phyloP scores from a whole-genome alignment of 2,329 filamentous ascomycete genomes.

The Aphanoascus verrucosus region DNA sequence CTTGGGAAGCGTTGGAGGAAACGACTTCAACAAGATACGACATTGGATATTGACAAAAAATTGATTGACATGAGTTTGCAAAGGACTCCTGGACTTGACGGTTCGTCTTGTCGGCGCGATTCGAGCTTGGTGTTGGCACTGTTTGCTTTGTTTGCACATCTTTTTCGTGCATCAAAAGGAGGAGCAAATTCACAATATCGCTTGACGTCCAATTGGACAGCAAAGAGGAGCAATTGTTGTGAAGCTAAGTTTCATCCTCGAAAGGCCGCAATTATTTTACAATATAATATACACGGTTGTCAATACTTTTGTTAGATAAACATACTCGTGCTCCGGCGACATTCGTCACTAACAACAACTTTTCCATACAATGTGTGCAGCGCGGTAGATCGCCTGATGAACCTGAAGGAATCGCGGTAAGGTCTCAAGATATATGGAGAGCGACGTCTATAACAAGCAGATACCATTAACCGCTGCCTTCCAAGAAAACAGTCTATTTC shows the following conservation, averaged over 20 bases:
- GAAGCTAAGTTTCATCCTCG: too few relatives aligned
- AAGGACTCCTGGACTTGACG: background rate
- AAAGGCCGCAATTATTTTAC: too few relatives aligned
- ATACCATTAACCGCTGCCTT: background rate
- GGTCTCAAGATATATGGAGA: background rate
- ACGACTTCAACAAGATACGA: slow-evolving; percentile 67
- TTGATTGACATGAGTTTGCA: background rate
- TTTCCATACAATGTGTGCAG: too few relatives aligned
- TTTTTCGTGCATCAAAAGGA: background rate
- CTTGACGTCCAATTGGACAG: background rate
- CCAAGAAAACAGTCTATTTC: background rate
- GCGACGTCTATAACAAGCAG: background rate
- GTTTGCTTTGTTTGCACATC: slow-evolving; percentile 3
- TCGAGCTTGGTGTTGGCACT: background rate
- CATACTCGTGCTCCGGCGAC: too few relatives aligned
- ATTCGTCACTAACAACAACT: too few relatives aligned
- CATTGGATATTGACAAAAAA: slow-evolving; percentile 31
- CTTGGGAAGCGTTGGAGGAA: slow-evolving; percentile 53
- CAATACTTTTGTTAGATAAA: too few relatives aligned
- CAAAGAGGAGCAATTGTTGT: background rate
- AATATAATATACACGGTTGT: too few relatives aligned
- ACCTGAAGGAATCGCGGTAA: background rate
- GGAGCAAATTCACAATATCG: background rate
- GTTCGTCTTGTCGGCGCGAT: background rate
- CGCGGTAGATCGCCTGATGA: too few relatives aligned